Evolutionary conservation across 257 asterid species (phyloP).

Genomic region (Solanum rostratum): DNA sequence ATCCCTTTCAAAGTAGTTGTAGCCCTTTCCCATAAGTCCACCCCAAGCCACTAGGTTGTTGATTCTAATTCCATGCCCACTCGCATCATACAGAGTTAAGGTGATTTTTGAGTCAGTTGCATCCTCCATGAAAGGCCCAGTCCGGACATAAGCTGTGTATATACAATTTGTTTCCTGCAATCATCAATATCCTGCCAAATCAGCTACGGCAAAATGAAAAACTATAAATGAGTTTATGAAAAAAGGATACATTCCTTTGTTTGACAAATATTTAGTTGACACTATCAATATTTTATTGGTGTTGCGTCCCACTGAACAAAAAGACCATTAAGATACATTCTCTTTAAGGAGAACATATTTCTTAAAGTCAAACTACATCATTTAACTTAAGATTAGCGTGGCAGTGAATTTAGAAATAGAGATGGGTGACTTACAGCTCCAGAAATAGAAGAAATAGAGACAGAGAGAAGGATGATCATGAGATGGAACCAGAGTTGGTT

Average conservation of each 20-base stretch:
- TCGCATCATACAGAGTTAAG: conserved; percentile 32
- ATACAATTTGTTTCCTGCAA: background rate
- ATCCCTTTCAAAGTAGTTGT: conserved; percentile 59
- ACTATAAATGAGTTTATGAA: too few species aligned
- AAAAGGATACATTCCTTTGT: too few species aligned
- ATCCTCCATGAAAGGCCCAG: conserved; percentile 35
- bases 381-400: background rate
- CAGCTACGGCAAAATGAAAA: background rate
- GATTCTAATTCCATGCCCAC: conserved; percentile 37
- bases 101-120: conserved; percentile 55
- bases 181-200: background rate
- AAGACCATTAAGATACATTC: too few species aligned
- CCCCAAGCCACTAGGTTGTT: conserved; percentile 53
- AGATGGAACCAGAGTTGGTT: background rate
- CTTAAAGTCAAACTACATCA: background rate
- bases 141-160: conserved; percentile 12
- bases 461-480: background rate
- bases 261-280: background rate
- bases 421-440: background rate
- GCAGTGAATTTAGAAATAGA: background rate
- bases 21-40: conserved; percentile 52
- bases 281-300: background rate
- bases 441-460: background rate
- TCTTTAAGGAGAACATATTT: too few species aligned
- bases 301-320: background rate